These are phyloP conservation scores for Ceratobasidium sp. DNA, from an alignment of 1,284 basidiomycete species.

Conservation along the genomic window DNA sequence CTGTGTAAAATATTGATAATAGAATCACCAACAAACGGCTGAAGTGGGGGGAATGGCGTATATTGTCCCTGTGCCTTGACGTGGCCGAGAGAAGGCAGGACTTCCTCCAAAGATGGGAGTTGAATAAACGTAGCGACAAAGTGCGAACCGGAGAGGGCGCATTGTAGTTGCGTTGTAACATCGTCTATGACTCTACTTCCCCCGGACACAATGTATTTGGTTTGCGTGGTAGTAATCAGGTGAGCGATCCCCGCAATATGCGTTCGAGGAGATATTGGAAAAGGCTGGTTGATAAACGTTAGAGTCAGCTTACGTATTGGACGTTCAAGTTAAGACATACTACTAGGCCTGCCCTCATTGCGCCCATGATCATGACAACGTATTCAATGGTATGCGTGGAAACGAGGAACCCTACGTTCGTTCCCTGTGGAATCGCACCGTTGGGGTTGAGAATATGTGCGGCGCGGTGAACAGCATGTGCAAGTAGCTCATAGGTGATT, in stretches of 20 bases:
- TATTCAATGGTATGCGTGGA: conserved; percentile 6
- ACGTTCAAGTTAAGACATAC: background rate
- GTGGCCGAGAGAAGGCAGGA: background rate
- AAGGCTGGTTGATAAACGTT: background rate
- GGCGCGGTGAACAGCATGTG: conserved; percentile 6
- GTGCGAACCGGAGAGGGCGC: background rate
- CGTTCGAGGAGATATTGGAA: conserved; percentile 25
- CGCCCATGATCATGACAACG: conserved; percentile 4
- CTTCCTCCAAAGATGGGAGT: background rate
- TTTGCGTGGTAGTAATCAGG: background rate
- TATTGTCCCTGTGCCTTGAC: too few species aligned
- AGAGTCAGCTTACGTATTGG: background rate
- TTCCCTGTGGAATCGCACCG: background rate
- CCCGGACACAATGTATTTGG: background rate
- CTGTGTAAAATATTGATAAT: conserved; percentile 8
- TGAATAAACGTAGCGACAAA: background rate
- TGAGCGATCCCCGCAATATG: conserved; percentile 5
- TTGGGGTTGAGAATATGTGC: conserved; percentile 1
- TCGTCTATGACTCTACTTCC: conserved; percentile 1
- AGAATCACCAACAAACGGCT: background rate
- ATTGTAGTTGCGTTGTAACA: background rate
- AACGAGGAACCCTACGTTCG: conserved; percentile 1
- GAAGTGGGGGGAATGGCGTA: background rate
- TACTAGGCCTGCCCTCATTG: conserved; percentile 23
- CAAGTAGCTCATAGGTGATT: conserved; percentile 8